phyloP scores from a whole-genome alignment of 768 basidiomycete species.

The Trametes sanguinea region DNA sequence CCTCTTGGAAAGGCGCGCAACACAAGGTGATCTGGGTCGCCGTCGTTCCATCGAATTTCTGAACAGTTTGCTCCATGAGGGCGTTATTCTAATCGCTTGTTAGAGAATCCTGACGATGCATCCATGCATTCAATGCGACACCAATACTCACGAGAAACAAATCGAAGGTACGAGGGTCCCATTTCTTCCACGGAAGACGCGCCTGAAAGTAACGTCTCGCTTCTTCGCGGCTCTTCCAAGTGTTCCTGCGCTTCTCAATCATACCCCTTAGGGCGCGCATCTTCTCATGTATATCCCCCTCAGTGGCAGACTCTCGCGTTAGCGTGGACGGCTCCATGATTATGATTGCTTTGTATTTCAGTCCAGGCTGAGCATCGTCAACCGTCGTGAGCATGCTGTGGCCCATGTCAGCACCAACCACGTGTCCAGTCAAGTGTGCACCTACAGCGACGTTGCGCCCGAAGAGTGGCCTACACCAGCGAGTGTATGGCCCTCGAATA shows the following conservation, averaged over 20 bases:
- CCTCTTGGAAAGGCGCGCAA: slow-evolving; percentile 2
- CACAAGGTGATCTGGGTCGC: neutral
- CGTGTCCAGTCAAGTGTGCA: neutral
- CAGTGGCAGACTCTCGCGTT: slow-evolving; percentile 40
- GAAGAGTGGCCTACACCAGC: slow-evolving; percentile 12
- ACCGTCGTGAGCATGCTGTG: neutral
- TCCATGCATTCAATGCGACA: neutral
- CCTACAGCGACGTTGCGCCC: slow-evolving; percentile 1
- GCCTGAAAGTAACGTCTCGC: slow-evolving; percentile 47
- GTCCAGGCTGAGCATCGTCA: neutral
- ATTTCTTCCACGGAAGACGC: slow-evolving; percentile 47
- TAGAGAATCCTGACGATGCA: no score
- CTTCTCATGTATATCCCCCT: slow-evolving; percentile 41
- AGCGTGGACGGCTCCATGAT: slow-evolving; percentile 50
- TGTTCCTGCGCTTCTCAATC: slow-evolving; percentile 38
- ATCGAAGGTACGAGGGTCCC: slow-evolving; percentile 44
- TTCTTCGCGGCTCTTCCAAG: slow-evolving; percentile 43
- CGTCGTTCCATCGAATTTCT: neutral
- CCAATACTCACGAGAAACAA: slow-evolving; percentile 30
- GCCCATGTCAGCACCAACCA: neutral
- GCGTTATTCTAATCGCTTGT: neutral
- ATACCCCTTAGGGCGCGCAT: slow-evolving; percentile 34
- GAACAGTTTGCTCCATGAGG: neutral
- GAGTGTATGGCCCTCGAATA: neutral
- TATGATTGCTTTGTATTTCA: slow-evolving; percentile 34